Percentiles rank a stretch among this genome's conserved stretches.
phyloP scores from a whole-genome alignment of 257 asterid genomes.

The Nyctanthes arbortristis region DNA sequence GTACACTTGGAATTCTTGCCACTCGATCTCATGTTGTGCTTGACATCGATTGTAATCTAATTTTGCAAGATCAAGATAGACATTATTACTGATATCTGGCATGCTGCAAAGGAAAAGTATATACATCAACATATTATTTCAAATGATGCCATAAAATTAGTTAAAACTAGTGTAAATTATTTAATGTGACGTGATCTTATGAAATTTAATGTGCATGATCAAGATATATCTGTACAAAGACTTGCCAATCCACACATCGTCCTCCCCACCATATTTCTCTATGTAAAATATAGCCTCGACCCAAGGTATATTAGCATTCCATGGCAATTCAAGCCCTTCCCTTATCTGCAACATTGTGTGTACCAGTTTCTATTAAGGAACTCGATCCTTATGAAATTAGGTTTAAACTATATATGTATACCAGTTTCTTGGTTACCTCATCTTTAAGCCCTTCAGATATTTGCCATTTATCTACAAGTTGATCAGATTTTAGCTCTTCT shows the following conservation, averaged over 20 bases:
- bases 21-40: conserved; percentile 50
- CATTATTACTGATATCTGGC: conserved; percentile 45
- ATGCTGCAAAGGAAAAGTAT: conserved; percentile 22
- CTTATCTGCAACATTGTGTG: conserved; percentile 12
- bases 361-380: background rate
- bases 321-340: conserved; percentile 35
- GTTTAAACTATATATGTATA: no score
- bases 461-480: conserved; percentile 44
- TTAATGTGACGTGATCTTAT: background rate
- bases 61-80: conserved; percentile 41
- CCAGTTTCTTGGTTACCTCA: conserved; percentile 29
- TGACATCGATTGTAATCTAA: conserved; percentile 53
- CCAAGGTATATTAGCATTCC: conserved; percentile 39
- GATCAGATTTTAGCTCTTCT: conserved; percentile 14
- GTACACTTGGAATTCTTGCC: conserved; percentile 38
- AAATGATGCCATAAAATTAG: background rate
- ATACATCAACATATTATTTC: no score
- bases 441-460: conserved; percentile 39
- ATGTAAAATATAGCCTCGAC: conserved; percentile 33
- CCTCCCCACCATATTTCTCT: conserved; percentile 29
- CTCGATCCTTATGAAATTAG: background rate
- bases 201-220: background rate
- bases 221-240: conserved; percentile 31
- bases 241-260: conserved; percentile 40
- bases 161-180: background rate